These are phyloP conservation scores for Alternaria solani DNA, from an alignment of 2,329 filamentous ascomycete genomes.

Conservation along the genomic window DNA sequence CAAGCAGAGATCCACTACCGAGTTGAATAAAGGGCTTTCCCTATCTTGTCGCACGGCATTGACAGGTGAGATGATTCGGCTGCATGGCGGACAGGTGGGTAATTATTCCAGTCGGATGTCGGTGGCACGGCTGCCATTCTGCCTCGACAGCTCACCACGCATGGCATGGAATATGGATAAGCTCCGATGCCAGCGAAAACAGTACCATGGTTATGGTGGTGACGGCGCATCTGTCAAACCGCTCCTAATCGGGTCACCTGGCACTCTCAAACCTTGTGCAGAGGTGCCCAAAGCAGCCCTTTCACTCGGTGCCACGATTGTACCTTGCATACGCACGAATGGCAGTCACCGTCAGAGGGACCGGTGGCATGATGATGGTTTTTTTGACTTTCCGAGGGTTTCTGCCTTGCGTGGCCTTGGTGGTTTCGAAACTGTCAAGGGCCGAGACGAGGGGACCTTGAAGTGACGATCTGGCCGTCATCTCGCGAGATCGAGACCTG, in stretches of 20 bases:
- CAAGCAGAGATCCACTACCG: conserved; percentile 15
- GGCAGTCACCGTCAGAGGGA: conserved; percentile 1
- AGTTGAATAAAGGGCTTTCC: conserved; percentile 19
- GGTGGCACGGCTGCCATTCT: conserved; percentile 5
- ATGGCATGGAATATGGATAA: conserved; percentile 7
- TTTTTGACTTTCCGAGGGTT: neutral
- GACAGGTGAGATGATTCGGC: conserved; percentile 14
- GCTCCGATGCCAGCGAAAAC: conserved; percentile 11
- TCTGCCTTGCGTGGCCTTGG: conserved; percentile 11
- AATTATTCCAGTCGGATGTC: conserved; percentile 1
- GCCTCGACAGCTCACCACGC: conserved; percentile 5
- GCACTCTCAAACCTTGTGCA: neutral
- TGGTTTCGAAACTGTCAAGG: conserved; percentile 23
- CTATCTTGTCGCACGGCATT: conserved; percentile 25
- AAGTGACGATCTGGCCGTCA: conserved; percentile 8
- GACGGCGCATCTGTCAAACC: conserved; percentile 8
- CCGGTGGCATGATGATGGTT: neutral
- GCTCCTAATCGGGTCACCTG: conserved; percentile 13
- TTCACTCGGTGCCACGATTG: conserved; percentile 11
- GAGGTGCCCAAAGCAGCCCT: conserved; percentile 15
- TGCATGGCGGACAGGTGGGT: conserved; percentile 6
- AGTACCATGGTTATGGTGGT: conserved; percentile 15
- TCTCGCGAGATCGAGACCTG: conserved; percentile 21
- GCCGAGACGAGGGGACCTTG: conserved; percentile 2
- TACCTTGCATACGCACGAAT: conserved; percentile 23